phyloP scores from a whole-genome alignment of 2,329 filamentous ascomycete genomes.

The Microdochium bolleyi region DNA sequence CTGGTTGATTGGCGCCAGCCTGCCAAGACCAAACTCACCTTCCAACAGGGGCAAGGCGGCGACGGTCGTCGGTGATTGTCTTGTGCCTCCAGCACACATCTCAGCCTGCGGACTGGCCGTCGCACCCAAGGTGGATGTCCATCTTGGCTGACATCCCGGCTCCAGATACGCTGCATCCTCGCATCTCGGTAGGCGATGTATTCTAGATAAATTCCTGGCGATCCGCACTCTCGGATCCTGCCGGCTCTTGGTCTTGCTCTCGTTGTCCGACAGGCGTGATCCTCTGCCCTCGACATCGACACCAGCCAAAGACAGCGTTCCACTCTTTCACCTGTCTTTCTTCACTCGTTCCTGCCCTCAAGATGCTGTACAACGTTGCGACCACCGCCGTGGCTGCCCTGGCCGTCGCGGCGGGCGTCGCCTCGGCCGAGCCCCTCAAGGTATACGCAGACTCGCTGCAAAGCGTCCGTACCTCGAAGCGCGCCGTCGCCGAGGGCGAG shows the following conservation, averaged over 20 bases:
- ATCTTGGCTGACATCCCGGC: not conserved
- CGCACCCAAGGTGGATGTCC: not conserved
- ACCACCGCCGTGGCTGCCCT: slow-evolving; percentile 4
- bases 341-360: not conserved
- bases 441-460: slow-evolving; percentile 35
- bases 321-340: not conserved
- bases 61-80: not conserved
- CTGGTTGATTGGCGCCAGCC: no score
- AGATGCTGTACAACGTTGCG: not conserved
- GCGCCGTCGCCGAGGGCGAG: slow-evolving; percentile 37
- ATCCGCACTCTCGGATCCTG: not conserved
- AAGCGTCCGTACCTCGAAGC: slow-evolving; percentile 39
- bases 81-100: not conserved
- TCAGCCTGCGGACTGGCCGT: not conserved
- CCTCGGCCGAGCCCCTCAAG: slow-evolving; percentile 8
- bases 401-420: slow-evolving; percentile 6
- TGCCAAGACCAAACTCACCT: not conserved
- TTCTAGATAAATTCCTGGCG: not conserved
- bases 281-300: no score
- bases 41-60: not conserved
- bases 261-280: not conserved
- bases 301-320: no score
- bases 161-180: not conserved
- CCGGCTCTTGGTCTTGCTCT: not conserved
- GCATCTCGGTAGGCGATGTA: not conserved